Percentiles rank a stretch among this genome's conserved stretches.
Evolutionary conservation across 805 yeast genomes (phyloP).

Genomic region (Myxozyma lipomycoides): DNA sequence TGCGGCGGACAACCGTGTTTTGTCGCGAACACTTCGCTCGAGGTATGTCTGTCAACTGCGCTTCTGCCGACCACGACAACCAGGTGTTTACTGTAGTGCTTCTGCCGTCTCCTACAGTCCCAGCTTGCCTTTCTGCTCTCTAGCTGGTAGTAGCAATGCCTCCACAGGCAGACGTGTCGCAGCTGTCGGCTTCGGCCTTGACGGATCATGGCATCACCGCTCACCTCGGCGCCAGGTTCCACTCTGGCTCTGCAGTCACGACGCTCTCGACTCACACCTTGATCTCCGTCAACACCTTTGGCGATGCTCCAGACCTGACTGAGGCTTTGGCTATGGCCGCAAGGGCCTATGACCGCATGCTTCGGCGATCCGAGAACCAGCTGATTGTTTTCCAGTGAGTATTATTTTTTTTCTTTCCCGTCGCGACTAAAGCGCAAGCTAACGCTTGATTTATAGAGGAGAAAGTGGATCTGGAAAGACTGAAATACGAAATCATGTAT

Average conservation of each 20-base stretch:
- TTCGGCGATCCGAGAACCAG: constrained; percentile 39
- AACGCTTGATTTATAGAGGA: constrained; percentile 30
- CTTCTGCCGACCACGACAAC: too few relatives aligned
- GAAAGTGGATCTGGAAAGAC: constrained; percentile 43
- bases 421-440: not conserved
- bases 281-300: constrained; percentile 41
- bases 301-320: constrained; percentile 36
- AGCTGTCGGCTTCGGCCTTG: constrained; percentile 37
- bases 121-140: too few relatives aligned
- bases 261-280: constrained; percentile 40
- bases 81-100: too few relatives aligned
- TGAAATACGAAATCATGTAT: constrained; percentile 37
- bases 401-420: not conserved
- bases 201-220: constrained; percentile 42
- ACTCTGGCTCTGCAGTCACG: constrained; percentile 42
- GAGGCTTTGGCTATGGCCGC: constrained; percentile 40
- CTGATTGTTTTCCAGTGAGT: constrained; percentile 36
- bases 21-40: too few relatives aligned
- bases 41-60: too few relatives aligned
- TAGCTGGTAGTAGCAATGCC: constrained; percentile 21
- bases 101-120: too few relatives aligned
- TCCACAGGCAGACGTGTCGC: constrained; percentile 37
- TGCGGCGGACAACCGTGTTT: too few relatives aligned
- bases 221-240: constrained; percentile 43
- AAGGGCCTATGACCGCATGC: constrained; percentile 38